A percentile compares a stretch with the other conserved stretches of the same genome.
phyloP scores from a whole-genome alignment of 1,284 basidiomycete genomes.

The Cutaneotrichosporon dermatis region DNA sequence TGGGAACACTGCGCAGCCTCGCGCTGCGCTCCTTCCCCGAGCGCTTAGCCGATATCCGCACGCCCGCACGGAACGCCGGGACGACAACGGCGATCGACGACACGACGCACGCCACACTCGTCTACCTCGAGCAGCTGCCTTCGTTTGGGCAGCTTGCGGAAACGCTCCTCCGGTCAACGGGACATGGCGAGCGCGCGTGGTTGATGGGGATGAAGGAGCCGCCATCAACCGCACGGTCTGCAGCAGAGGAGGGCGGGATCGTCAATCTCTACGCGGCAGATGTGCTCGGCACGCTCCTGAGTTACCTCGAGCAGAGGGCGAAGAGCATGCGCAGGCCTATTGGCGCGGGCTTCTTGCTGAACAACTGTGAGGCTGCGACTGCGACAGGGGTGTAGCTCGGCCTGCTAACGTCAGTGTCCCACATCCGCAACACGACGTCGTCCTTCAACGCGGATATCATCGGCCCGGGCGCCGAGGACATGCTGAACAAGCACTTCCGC shows the following conservation, averaged over 20 bases:
- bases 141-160: constrained; percentile 36
- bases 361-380: constrained; percentile 40
- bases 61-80: constrained; percentile 9
- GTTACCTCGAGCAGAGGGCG: constrained; percentile 33
- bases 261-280: constrained; percentile 48
- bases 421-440: constrained; percentile 44
- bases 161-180: constrained; percentile 32
- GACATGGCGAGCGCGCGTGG: constrained; percentile 48
- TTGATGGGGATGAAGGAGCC: constrained; percentile 47
- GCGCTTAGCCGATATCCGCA: constrained; percentile 43
- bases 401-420: constrained; percentile 37
- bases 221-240: constrained; percentile 31
- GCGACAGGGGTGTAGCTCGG: no score
- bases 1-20: constrained; percentile 31
- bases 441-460: constrained; percentile 44
- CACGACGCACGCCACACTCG: constrained; percentile 40
- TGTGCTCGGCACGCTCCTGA: constrained; percentile 43
- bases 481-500: constrained; percentile 46
- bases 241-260: constrained; percentile 41
- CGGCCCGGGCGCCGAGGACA: constrained; percentile 45
- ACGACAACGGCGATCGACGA: constrained; percentile 31
- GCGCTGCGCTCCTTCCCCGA: constrained; percentile 46
- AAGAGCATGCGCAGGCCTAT: constrained; percentile 36
- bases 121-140: constrained; percentile 44
- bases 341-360: constrained; percentile 42